Base-by-base conservation (phyloP, 2,329 filamentous ascomycete species). In the Cercospora sp. region DNA sequence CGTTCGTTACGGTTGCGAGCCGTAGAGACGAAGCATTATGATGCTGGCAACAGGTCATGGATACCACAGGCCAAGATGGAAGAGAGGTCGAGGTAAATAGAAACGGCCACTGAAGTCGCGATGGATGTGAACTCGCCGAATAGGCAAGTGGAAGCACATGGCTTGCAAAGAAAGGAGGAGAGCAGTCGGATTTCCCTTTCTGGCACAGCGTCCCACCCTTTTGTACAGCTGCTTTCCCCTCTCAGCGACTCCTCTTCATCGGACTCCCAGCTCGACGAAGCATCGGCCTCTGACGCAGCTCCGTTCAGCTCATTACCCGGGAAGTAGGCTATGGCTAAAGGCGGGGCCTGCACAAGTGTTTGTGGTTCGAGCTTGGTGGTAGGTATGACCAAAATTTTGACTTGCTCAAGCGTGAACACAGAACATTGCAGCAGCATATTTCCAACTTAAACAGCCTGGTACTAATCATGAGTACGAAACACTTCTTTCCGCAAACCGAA, bases 401-500 rank as follows among this genome's bases (percentile, higher is more conserved):
- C 53, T 18, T 58, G 8, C 53, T 58, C 53, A 28, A 57, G 18
- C 24, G 26, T 30, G 13, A 16, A 30, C 30, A 53, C 16, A 43
- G 37, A n/a, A 43, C 16, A n/a, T 43, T 62, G 58, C 61, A 34
- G 28, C 53, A n/a, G n/a, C 30, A 30, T 58, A 34, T n/a, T n/a
- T 32, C 26, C 30, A 21, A 32, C 26, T 1, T 30, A 5, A 58
- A 32, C 26, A 55, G 37, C 12, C 8, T 21, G 12, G 1, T 34
- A 28, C 7, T 60, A 37, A 79, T 43, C 55, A 86, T 86, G 84
- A 85, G 83, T 37, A 80, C 82, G 28, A 86, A 86, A 77, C 84
- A 86, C 74, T 86, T 86, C 77, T 86, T 86, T 69, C 79, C 82
- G 34, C 80, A 80, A 62, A 83, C 83, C 18, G 80, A 83, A 68